These are phyloP conservation scores for Cercospora citrullina DNA, from an alignment of 2,329 filamentous ascomycete genomes.

Conservation along the genomic window DNA sequence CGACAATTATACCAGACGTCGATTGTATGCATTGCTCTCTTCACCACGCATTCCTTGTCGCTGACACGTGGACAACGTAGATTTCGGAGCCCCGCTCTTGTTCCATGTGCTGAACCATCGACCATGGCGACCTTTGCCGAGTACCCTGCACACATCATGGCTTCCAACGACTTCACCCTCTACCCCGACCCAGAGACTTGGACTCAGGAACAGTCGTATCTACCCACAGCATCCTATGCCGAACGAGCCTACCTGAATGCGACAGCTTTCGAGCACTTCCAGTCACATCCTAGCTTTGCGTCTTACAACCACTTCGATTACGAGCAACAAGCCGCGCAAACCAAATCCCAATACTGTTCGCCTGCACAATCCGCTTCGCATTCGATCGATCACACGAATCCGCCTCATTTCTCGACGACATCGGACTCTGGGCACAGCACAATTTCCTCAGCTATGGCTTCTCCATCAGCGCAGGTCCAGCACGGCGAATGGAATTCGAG, in stretches of 20 bases:
- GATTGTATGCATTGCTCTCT: not conserved
- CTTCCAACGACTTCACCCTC: conserved; percentile 38
- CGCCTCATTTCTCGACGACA: conserved; percentile 49
- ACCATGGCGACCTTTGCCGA: conserved; percentile 37
- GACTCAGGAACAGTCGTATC: conserved; percentile 34
- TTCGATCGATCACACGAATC: conserved; percentile 48
- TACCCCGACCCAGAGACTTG: conserved; percentile 37
- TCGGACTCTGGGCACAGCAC: conserved; percentile 53
- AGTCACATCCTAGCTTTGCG: conserved; percentile 37
- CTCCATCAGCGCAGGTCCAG: conserved; percentile 61
- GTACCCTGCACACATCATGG: conserved; percentile 33
- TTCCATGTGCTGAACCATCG: conserved; percentile 15
- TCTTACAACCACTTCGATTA: conserved; percentile 41
- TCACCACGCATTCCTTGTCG: conserved; percentile 8
- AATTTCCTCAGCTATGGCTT: conserved; percentile 53
- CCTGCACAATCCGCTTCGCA: conserved; percentile 47
- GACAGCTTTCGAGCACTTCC: conserved; percentile 43
- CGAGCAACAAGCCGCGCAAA: conserved; percentile 40
- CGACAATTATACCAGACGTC: not conserved
- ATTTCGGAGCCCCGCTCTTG: not conserved
- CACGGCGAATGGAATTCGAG: conserved; percentile 57
- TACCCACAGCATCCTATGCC: conserved; percentile 30
- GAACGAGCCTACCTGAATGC: conserved; percentile 33
- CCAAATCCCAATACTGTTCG: conserved; percentile 46
- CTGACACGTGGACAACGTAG: not conserved